Conservation (phyloP, 2,329 filamentous ascomycete genomes). For the Neonectria coccinea region DNA sequence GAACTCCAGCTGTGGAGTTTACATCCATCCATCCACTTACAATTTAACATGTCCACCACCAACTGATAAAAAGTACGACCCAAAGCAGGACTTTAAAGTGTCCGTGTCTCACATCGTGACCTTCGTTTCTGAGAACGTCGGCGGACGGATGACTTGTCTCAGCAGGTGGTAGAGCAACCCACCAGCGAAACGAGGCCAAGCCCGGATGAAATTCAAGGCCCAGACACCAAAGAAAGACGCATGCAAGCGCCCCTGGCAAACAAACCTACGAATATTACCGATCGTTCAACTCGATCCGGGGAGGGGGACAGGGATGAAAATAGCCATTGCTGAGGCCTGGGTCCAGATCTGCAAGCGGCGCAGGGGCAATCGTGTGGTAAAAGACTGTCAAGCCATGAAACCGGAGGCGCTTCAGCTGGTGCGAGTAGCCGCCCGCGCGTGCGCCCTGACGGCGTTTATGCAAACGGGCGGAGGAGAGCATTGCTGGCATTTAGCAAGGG, state of each 20-base stretch:
- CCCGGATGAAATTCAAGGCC: too few relatives aligned
- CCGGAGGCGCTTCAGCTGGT: conserved; percentile 35
- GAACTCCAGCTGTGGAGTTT: too few relatives aligned
- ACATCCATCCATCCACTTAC: too few relatives aligned
- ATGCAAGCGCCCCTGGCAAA: background rate
- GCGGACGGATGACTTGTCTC: background rate
- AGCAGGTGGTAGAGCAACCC: background rate
- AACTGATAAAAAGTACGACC: too few relatives aligned
- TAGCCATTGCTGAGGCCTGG: conserved; percentile 21
- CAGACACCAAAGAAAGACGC: background rate
- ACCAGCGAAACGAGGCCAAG: background rate
- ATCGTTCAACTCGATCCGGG: background rate
- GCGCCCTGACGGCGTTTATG: conserved; percentile 12
- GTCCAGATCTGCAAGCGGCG: conserved; percentile 26
- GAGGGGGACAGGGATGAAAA: conserved; percentile 21
- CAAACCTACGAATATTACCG: too few relatives aligned
- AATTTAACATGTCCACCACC: too few relatives aligned
- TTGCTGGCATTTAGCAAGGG: conserved; percentile 1
- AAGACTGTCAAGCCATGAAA: conserved; percentile 35
- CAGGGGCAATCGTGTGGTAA: conserved; percentile 16
- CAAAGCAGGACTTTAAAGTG: background rate
- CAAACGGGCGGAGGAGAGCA: conserved; percentile 26
- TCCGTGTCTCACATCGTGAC: background rate
- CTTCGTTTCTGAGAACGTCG: background rate
- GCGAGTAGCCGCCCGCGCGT: conserved; percentile 17